Evolutionary conservation across 139 green algal genomes (phyloP), one percentile per base, ranked within the genome.

Genomic region (Mesotaenium endlicherianum): DNA sequence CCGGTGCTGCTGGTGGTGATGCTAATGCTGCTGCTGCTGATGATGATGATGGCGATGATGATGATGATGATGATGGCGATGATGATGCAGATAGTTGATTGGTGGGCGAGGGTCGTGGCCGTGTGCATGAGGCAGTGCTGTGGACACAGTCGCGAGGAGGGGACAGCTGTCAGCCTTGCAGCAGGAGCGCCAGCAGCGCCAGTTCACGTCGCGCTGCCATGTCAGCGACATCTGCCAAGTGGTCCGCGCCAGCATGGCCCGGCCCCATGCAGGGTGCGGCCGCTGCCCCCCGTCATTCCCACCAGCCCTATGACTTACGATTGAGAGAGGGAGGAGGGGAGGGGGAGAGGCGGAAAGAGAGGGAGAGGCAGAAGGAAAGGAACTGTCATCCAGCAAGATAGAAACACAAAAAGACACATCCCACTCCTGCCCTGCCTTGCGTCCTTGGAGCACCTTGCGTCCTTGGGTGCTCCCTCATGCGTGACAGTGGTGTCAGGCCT

Each of bases 141-240:
- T 68, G 40, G 69, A 87, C 49, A 43, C 72, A 31, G n/a, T 77
- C 57, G 34, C 30, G 55, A 76, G 2, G 41, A 43, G 26, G 39
- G 34, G 8, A 58, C 75, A 49, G 26, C 11, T 75, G 80, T 78
- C 70, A 17, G 70, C 70, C 6, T 38, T 6, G 36, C 85, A 93
- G 79, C 20, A 59, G 39, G 77, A 88, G 1, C 81, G 93, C 8
- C 67, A 68, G 49, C 34, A 16, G 36, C 88, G 91, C 85, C 84
- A 69, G 45, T 95, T 82, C 83, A 94, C 89, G 16, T 77, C 88
- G 0, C 82, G 93, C 17, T 94, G 89, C 81, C 93, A 96, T 75
- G 91, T 97, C 67, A 50, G 70, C 38, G 93, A 96, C 80, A 94
- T 96, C 53, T 96, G 92, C 78, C 78, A 77, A 34, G 86, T 91